These are phyloP conservation scores for Inonotus hispidus DNA, from an alignment of 1,284 basidiomycete genomes.

Conservation along the genomic window DNA sequence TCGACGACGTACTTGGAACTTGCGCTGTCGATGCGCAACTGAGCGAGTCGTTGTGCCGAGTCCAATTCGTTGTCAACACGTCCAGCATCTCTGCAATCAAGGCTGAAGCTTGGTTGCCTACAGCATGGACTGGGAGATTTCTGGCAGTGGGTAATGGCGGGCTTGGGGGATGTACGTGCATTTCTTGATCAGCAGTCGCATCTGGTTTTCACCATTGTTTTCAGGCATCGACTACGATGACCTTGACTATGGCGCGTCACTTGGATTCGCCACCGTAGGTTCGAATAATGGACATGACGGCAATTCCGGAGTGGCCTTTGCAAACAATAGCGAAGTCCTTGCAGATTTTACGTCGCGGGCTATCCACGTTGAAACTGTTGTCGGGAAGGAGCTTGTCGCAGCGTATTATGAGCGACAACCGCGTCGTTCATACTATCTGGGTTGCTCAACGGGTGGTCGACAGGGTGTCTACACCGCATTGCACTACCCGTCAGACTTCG, in stretches of 20 bases:
- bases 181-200: neutral
- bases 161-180: constrained; percentile 17
- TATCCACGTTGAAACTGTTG: constrained; percentile 24
- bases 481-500: constrained; percentile 28
- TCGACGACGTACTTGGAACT: neutral
- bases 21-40: neutral
- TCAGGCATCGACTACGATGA: constrained; percentile 26
- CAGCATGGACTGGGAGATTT: constrained; percentile 15
- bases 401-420: constrained; percentile 23
- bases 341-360: constrained; percentile 28
- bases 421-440: constrained; percentile 25
- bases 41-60: constrained; percentile 12
- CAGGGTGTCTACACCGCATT: constrained; percentile 25
- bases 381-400: constrained; percentile 25
- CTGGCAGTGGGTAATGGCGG: constrained; percentile 18
- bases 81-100: constrained; percentile 10
- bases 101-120: constrained; percentile 17
- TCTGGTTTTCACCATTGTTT: neutral
- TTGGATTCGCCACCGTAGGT: constrained; percentile 26
- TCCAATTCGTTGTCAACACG: constrained; percentile 15
- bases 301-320: constrained; percentile 21
- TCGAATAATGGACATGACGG: constrained; percentile 30
- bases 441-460: constrained; percentile 30
- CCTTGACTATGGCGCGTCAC: constrained; percentile 24
- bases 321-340: constrained; percentile 25